Evolutionary conservation across 2,329 filamentous ascomycete genomes (phyloP).

Genomic region (Pseudocercospora pini-densiflorae): DNA sequence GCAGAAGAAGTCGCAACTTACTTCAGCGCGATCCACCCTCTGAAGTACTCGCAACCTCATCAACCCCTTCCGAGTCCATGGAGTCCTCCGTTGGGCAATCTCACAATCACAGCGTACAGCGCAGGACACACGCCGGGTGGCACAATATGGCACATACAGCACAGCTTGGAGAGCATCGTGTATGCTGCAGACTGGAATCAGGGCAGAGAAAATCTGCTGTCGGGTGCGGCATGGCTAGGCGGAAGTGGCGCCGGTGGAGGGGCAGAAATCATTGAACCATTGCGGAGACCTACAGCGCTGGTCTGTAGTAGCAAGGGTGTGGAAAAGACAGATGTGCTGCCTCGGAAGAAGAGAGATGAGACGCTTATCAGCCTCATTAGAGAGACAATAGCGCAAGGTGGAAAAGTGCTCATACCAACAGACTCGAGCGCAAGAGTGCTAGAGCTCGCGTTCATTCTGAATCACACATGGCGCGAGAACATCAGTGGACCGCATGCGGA

Average conservation of each 20-base stretch:
- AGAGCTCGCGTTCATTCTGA: constrained; percentile 88
- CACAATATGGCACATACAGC: constrained; percentile 98
- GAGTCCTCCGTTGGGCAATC: constrained; percentile 84
- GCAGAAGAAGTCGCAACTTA: constrained; percentile 89
- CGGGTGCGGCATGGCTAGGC: constrained; percentile 91
- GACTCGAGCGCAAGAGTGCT: constrained; percentile 95
- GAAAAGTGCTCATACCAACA: constrained; percentile 89
- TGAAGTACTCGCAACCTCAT: constrained; percentile 97
- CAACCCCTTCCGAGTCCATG: constrained; percentile 86
- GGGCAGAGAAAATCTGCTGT: constrained; percentile 91
- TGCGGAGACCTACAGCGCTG: constrained; percentile 90
- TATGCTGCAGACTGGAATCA: constrained; percentile 99
- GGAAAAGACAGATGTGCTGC: constrained; percentile 65
- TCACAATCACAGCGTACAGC: constrained; percentile 96
- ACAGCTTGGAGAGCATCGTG: constrained; percentile 94
- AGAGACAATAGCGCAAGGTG: constrained; percentile 78
- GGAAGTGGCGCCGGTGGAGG: constrained; percentile 56
- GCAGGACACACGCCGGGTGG: constrained; percentile 94
- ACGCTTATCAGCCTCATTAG: constrained; percentile 79
- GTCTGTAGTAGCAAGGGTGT: constrained; percentile 88
- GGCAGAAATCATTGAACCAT: constrained; percentile 88
- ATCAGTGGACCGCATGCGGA: constrained; percentile 41
- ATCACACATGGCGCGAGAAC: constrained; percentile 80
- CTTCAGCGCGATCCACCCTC: constrained; percentile 85
- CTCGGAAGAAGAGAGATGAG: constrained; percentile 81